Conservation (phyloP, 2,329 filamentous ascomycete genomes). For the Alternaria gaisen region DNA sequence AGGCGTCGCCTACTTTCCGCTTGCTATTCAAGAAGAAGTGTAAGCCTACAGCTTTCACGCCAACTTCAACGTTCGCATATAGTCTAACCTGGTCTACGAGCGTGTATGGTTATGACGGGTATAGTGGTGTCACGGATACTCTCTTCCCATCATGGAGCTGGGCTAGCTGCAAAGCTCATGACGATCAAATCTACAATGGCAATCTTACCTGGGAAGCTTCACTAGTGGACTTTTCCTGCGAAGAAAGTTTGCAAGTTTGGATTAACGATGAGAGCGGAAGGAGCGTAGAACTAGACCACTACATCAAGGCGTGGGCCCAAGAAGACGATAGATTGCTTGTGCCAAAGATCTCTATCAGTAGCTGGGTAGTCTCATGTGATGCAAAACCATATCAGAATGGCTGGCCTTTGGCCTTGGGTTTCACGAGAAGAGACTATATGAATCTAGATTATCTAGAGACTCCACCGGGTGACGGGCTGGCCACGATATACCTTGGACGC, state of each 20-base stretch:
- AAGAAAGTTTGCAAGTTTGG: not conserved
- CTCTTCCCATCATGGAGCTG: not conserved
- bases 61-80: not conserved
- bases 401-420: not conserved
- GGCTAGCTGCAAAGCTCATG: not conserved
- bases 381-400: fast-evolving
- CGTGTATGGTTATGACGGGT: no score
- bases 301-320: fast-evolving
- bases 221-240: not conserved
- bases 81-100: not conserved
- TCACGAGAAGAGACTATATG: fast-evolving
- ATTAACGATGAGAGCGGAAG: not conserved
- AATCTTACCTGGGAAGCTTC: no score
- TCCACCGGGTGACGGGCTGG: not conserved
- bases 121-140: not conserved
- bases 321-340: not conserved
- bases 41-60: not conserved
- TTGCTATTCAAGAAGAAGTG: not conserved
- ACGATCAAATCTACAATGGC: no score
- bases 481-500: not conserved
- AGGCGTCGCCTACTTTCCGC: not conserved
- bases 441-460: fast-evolving
- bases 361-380: not conserved
- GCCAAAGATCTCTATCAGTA: not conserved
- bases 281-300: not conserved